Evolutionary conservation across 495 filamentous ascomycete species (phyloP), one percentile per base, ranked within the genome.

Genomic region (Amorphotheca resinae): DNA sequence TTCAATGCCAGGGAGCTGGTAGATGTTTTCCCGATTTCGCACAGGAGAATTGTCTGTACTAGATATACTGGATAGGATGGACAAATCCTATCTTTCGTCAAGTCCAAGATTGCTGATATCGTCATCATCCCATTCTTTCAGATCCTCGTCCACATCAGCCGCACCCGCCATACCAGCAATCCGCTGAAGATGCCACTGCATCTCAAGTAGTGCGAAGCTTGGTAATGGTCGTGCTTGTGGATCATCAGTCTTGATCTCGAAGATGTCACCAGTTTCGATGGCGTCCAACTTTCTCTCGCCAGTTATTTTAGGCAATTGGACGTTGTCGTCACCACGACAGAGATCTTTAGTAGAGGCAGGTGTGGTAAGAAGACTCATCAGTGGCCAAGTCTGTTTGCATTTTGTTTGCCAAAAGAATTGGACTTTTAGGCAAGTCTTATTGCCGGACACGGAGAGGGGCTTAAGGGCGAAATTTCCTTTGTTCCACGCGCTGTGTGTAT

Each of bases 341-440:
- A 43, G 41, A 15, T 26, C 31, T 18, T 14, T 17, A n/a, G 31
- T 33, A 20, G 20, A 40, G 3, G 14, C 12, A 21, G 50, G 50
- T 40, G 12, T 41, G 32, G 50, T 48, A 4, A 31, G 20, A 20
- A 48, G 41, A 39, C 38, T 48, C 16, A 45, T 48, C 44, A 15
- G 17, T 52, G 40, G 5, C 11, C 11, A 5, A 28, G 25, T 28
- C 14, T 30, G 4, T 21, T 48, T 36, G n/a, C n/a, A n/a, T 41
- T 52, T 48, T 9, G 23, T 22, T 38, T 52, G 45, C 50, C 50
- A 52, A 45, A 52, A 52, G 28, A 52, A 52, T 25, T 48, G 50
- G 20, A 45, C 36, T 31, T 41, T 41, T 30, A 50, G 30, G 31
- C 41, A 36, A 14, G 36, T 52, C 12, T 48, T 47, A 40, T 48